phyloP scores from a whole-genome alignment of 306 rosid genomes.

The Cercis canadensis region DNA sequence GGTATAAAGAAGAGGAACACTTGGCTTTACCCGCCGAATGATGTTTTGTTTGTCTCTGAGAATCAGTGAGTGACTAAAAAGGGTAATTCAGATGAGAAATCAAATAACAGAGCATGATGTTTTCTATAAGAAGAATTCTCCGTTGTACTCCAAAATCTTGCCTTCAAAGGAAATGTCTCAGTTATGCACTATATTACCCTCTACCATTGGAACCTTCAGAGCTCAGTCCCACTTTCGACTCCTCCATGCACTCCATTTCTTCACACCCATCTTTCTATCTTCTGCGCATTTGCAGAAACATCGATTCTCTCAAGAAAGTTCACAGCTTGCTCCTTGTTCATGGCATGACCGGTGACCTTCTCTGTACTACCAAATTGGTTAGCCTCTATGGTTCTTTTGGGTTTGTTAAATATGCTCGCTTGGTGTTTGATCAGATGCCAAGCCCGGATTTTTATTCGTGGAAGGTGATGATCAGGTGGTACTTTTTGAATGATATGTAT shows the following conservation, averaged over 20 bases:
- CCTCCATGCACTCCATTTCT: slow-evolving; percentile 28
- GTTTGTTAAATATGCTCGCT: slow-evolving; percentile 55
- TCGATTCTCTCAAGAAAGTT: slow-evolving; percentile 52
- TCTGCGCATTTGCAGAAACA: slow-evolving; percentile 49
- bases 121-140: background rate
- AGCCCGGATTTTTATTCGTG: slow-evolving; percentile 60
- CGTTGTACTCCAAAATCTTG: background rate
- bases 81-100: background rate
- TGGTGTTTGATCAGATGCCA: slow-evolving; percentile 60
- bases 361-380: slow-evolving; percentile 55
- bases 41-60: background rate
- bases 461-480: slow-evolving; percentile 76
- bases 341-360: slow-evolving; percentile 47
- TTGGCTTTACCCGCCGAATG: too few species aligned
- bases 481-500: slow-evolving; percentile 59
- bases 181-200: background rate
- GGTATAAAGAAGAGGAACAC: too few species aligned
- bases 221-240: slow-evolving; percentile 29
- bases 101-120: slow-evolving; percentile 6
- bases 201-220: slow-evolving; percentile 28
- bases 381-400: slow-evolving; percentile 68
- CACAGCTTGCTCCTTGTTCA: slow-evolving; percentile 59
- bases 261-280: slow-evolving; percentile 51
- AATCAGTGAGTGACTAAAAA: background rate
- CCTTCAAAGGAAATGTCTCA: slow-evolving; percentile 37